A percentile compares a stretch with the other conserved stretches of the same genome.
These are phyloP conservation scores for Yarrowia sp. DNA, from an alignment of 805 yeast species.

Conservation along the genomic window DNA sequence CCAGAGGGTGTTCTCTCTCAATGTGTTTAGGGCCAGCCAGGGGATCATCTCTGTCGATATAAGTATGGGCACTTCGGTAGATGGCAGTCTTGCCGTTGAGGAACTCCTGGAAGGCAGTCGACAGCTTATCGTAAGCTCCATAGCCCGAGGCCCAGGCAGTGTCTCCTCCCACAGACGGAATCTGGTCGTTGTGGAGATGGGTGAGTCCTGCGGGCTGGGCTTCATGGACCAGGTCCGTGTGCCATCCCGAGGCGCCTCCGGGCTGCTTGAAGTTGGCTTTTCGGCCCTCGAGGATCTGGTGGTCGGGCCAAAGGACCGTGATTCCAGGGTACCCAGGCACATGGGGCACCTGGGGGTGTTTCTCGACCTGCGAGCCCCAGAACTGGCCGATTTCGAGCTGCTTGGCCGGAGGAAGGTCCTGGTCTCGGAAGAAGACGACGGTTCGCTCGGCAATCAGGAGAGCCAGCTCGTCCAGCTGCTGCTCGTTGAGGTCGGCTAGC, in stretches of 20 bases:
- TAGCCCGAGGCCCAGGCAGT: constrained; percentile 62
- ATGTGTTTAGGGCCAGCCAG: constrained; percentile 54
- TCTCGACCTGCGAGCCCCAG: constrained; percentile 56
- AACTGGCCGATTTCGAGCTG: constrained; percentile 57
- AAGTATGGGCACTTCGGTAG: constrained; percentile 54
- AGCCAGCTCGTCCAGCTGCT: constrained; percentile 59
- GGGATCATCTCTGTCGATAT: constrained; percentile 56
- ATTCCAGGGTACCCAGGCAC: constrained; percentile 53
- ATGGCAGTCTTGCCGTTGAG: constrained; percentile 56
- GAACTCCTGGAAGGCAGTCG: constrained; percentile 57
- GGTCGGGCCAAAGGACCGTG: constrained; percentile 55
- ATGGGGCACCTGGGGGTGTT: constrained; percentile 53
- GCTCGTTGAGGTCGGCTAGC: constrained; percentile 53
- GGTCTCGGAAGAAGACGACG: constrained; percentile 61
- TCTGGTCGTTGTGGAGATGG: constrained; percentile 59
- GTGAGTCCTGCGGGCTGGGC: constrained; percentile 64
- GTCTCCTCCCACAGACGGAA: constrained; percentile 61
- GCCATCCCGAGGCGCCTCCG: constrained; percentile 54
- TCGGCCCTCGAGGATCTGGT: constrained; percentile 47
- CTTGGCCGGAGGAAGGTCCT: constrained; percentile 53
- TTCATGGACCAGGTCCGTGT: constrained; percentile 64
- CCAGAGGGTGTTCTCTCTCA: constrained; percentile 58
- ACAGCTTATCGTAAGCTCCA: constrained; percentile 61
- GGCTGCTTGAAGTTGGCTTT: constrained; percentile 42
- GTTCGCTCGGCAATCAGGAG: constrained; percentile 57